Conservation (phyloP, 495 filamentous ascomycete genomes). For the Xylaria acuta region DNA sequence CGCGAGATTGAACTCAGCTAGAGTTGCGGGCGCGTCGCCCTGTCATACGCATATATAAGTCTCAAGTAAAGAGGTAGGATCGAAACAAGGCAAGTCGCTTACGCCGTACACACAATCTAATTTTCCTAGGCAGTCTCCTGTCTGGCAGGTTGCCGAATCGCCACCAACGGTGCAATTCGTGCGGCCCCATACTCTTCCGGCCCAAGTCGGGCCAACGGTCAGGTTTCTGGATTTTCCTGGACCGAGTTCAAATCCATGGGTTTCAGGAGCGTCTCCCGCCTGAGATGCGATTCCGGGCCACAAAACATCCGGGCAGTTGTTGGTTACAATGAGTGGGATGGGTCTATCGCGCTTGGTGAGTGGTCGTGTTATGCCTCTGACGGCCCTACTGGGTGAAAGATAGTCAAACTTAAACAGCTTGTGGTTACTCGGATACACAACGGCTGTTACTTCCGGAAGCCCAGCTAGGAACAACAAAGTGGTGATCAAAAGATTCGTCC, state of each 20-base stretch:
- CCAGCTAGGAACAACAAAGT: conserved; percentile 18
- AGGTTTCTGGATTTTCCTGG: conserved; percentile 57
- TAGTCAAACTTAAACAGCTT: conserved; percentile 38
- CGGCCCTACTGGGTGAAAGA: conserved; percentile 33
- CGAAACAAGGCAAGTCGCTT: conserved; percentile 36
- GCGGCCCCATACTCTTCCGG: conserved; percentile 79
- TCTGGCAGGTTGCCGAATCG: conserved; percentile 66
- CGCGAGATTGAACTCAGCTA: conserved; percentile 77
- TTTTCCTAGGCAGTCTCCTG: conserved; percentile 75
- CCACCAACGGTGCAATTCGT: conserved; percentile 79
- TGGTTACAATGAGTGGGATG: conserved; percentile 64
- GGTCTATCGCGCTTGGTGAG: conserved; percentile 42
- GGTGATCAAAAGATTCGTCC: conserved; percentile 1
- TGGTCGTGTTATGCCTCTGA: conserved; percentile 32
- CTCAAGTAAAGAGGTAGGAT: conserved; percentile 1
- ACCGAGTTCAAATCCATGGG: conserved; percentile 67
- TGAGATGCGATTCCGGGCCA: conserved; percentile 76
- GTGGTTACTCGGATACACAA: conserved; percentile 40
- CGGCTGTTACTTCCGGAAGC: conserved; percentile 24
- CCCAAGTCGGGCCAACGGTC: conserved; percentile 71
- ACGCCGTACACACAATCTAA: conserved; percentile 70
- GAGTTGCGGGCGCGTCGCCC: conserved; percentile 70
- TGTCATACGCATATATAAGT: conserved; percentile 34
- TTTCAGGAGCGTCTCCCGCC: conserved; percentile 64
- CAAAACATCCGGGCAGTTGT: conserved; percentile 69